A percentile compares a stretch with the other conserved stretches of the same genome.
These are phyloP conservation scores for Neurospora sp. DNA, from an alignment of 495 filamentous ascomycete genomes.

Conservation along the genomic window DNA sequence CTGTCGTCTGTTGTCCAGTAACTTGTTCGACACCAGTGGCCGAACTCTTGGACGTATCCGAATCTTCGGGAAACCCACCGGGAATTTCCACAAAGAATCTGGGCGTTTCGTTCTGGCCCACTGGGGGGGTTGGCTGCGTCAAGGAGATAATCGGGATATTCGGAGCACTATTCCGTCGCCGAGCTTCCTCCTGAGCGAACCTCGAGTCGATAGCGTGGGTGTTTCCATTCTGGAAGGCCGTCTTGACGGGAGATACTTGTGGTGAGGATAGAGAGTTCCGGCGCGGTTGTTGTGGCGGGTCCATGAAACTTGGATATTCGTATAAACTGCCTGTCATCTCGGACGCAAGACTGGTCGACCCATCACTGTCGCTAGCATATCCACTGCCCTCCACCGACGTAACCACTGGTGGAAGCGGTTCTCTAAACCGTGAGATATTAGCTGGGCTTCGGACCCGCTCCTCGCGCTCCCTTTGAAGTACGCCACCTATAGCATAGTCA, in stretches of 20 bases:
- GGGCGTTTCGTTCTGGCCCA: constrained; percentile 3
- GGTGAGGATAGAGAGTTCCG: neutral
- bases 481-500: constrained; percentile 53
- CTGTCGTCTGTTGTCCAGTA: neutral
- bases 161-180: constrained; percentile 5
- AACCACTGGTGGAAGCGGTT: constrained; percentile 56
- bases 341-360: neutral
- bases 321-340: neutral
- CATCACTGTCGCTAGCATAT: constrained; percentile 33
- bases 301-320: neutral
- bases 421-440: constrained; percentile 38
- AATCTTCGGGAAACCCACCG: constrained; percentile 34
- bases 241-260: neutral
- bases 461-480: constrained; percentile 41
- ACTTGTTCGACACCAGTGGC: neutral
- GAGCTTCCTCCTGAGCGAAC: constrained; percentile 17
- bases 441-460: constrained; percentile 32
- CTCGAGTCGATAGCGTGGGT: neutral
- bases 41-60: constrained; percentile 12
- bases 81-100: constrained; percentile 28
- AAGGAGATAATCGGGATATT: constrained; percentile 28
- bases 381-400: constrained; percentile 53
- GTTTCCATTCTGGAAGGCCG: neutral
- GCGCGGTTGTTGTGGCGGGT: neutral
- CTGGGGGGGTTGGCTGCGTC: constrained; percentile 24